Base-by-base conservation (phyloP, 805 yeast genomes). In the Metschnikowia santaceciliae region DNA sequence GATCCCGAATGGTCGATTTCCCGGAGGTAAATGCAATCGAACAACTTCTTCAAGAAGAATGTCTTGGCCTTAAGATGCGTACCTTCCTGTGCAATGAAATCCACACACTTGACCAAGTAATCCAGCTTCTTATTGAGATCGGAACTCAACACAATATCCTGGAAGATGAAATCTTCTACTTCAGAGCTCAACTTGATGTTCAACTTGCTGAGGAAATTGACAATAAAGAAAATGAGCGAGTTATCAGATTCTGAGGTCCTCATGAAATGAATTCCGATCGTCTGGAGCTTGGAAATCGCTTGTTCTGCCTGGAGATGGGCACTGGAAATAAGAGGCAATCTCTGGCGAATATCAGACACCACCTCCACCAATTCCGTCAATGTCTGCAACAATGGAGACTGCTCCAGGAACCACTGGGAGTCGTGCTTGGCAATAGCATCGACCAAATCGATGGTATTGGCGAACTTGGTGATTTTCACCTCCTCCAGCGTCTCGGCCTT, bases 241-340 rank as follows among this genome's bases (percentile, higher is more conserved):
- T 53, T 41, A 32, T 68, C 68, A 2, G 56, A 48, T 0, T 63
- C 62, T 36, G 67, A 62, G 5, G 56, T 47, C 23, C 57, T 49
- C 57, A 72, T 61, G 52, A 51, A 73, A 2, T 54, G 45, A 5
- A 73, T 69, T 33, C 71, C 56, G 13, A 71, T 58, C 0, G 33
- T 42, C 63, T 88, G 92, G 42, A 88, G 72, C 49, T 79, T 82
- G 22, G 77, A 77, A 23, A 87, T 70, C 0, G 94, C 82, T 61
- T 86, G 90, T 33, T 79, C 84, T 3, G 88, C 74, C 61, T 86
- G 88, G 61, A 90, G 79, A 53, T 84, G 88, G 17, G 81, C 72
- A 0, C 83, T 71, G 0, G 90, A 83, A 1, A 80, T 74, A 51
- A 82, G 64, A 0, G 80, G 66, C 39, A 59, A 50, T 32, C 32